Evolutionary conservation across 352 stramenopile species (phyloP).

Genomic region (Globisporangium abappressorium): DNA sequence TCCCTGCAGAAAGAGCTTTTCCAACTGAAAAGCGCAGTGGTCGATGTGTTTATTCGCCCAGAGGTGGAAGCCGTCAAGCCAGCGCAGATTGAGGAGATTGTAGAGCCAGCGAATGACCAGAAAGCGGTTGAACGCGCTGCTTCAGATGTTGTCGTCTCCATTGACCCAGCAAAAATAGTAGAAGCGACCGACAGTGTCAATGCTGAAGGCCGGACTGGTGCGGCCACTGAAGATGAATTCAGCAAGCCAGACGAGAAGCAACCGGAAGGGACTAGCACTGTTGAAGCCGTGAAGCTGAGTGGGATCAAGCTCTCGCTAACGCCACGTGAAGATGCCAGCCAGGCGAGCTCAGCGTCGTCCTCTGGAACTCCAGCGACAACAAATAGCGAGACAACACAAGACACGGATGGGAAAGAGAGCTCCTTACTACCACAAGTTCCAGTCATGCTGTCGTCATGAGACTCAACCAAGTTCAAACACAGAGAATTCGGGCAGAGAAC

Average conservation of each 20-base stretch:
- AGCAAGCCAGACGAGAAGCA: not conserved
- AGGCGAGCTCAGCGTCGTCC: not conserved
- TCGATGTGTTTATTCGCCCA: constrained; percentile 25
- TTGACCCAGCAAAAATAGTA: not conserved
- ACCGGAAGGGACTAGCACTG: not conserved
- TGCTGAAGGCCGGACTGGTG: not conserved
- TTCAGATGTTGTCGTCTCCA: not conserved
- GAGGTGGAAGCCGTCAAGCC: not conserved
- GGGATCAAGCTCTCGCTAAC: constrained; percentile 9
- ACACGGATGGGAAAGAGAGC: not conserved
- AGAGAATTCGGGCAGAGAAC: not conserved
- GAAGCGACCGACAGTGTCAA: not conserved
- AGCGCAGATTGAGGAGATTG: not conserved
- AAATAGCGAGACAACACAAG: not conserved
- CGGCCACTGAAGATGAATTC: not conserved
- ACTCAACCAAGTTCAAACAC: not conserved
- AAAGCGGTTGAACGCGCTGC: not conserved
- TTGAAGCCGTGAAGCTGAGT: not conserved
- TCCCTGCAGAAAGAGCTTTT: constrained; percentile 32
- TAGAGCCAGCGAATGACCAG: not conserved
- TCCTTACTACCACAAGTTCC: not conserved
- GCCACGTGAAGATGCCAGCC: not conserved
- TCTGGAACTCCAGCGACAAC: not conserved
- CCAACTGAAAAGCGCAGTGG: constrained; percentile 31
- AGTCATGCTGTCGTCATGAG: not conserved